A percentile compares a stretch with the other conserved stretches of the same genome.
Conservation (phyloP, 805 yeast species). For the Candida vartiovaarae region DNA sequence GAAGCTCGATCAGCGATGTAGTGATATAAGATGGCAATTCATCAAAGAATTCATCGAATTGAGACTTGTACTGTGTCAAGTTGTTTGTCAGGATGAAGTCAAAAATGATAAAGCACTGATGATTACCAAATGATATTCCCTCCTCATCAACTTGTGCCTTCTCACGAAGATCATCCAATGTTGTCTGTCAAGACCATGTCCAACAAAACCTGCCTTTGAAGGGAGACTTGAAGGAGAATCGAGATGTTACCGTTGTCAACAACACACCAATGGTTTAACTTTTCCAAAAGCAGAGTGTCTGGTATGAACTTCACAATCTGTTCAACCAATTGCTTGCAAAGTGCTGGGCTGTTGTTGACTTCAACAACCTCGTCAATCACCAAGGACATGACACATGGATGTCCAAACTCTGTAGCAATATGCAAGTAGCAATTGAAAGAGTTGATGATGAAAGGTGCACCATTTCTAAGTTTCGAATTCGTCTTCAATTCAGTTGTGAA, state of each 20-base stretch:
- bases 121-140: conserved; percentile 12
- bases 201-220: conserved; percentile 5
- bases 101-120: conserved; percentile 24
- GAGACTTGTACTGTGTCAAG: conserved; percentile 12
- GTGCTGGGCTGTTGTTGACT: conserved; percentile 10
- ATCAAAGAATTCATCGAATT: conserved; percentile 28
- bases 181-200: conserved; percentile 8
- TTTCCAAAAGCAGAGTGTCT: conserved; percentile 4
- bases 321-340: conserved; percentile 12
- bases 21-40: conserved; percentile 30
- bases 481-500: conserved; percentile 23
- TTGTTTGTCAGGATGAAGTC: conserved; percentile 23
- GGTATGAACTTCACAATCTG: conserved; percentile 17
- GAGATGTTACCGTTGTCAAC: conserved; percentile 4
- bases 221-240: conserved; percentile 10
- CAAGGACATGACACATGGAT: not conserved
- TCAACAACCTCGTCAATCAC: conserved; percentile 15
- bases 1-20: conserved; percentile 23
- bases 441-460: conserved; percentile 25
- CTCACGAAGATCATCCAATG: conserved; percentile 16
- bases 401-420: conserved; percentile 8
- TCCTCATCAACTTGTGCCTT: conserved; percentile 18
- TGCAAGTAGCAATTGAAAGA: conserved; percentile 25
- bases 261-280: conserved; percentile 3
- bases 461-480: conserved; percentile 25